Conservation (phyloP, 208 protist species). For the Leishmania turanica region DNA sequence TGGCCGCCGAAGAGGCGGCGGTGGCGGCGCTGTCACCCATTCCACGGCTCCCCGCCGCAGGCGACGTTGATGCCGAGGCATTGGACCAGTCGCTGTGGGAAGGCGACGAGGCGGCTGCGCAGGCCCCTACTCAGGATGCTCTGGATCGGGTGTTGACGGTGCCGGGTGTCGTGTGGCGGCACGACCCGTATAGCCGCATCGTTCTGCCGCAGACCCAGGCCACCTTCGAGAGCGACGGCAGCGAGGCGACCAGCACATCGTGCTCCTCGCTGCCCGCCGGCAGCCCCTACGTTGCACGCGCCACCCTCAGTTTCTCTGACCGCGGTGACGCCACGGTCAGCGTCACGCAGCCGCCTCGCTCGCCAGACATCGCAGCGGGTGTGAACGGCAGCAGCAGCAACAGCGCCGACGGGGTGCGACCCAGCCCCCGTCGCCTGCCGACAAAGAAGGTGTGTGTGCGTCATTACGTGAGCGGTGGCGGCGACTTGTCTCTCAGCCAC, state of each 20-base stretch:
- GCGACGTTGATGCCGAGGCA: slow-evolving; percentile 6
- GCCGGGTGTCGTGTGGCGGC: slow-evolving; percentile 60
- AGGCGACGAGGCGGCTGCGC: background rate
- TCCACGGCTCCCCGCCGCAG: slow-evolving; percentile 6
- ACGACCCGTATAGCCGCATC: slow-evolving; percentile 70
- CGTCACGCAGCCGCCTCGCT: slow-evolving; percentile 10
- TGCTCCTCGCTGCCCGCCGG: slow-evolving; percentile 4
- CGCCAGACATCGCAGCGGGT: background rate
- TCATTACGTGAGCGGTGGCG: slow-evolving; percentile 20
- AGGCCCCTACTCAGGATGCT: slow-evolving; percentile 17
- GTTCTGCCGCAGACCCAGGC: slow-evolving; percentile 19
- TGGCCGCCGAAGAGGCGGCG: slow-evolving; percentile 8
- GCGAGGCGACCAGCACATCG: background rate
- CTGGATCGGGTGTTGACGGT: slow-evolving; percentile 31
- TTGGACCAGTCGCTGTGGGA: slow-evolving; percentile 1
- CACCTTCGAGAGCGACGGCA: background rate
- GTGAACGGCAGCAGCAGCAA: background rate
- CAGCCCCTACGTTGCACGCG: background rate
- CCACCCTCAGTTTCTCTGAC: background rate
- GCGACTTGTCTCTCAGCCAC: slow-evolving; percentile 1
- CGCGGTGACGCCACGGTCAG: background rate
- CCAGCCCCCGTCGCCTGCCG: slow-evolving; percentile 27
- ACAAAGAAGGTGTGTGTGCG: slow-evolving; percentile 38
- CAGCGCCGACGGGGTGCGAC: background rate
- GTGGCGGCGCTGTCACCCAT: slow-evolving; percentile 27